Conservation (phyloP, 176 grass and related monocot genomes). For the Avena insularis region DNA sequence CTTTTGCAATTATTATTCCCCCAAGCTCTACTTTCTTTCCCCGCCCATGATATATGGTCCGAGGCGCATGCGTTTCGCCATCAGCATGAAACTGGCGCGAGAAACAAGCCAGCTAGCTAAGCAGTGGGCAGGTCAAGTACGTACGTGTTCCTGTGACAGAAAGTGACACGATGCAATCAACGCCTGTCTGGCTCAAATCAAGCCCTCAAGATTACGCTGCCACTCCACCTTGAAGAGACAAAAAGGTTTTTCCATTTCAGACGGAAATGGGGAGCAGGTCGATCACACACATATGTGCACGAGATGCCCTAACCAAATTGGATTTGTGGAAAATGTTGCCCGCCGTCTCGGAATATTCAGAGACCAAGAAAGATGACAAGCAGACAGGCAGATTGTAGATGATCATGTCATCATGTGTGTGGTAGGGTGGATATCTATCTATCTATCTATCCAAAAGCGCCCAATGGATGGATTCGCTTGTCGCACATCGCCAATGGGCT, state of each 20-base stretch:
- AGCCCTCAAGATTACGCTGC: not conserved
- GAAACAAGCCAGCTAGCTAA: not conserved
- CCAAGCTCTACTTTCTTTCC: not conserved
- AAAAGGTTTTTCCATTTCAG: not conserved
- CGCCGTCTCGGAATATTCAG: constrained; percentile 15
- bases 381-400: constrained; percentile 20
- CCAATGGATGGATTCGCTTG: constrained; percentile 26
- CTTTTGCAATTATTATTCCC: constrained; percentile 44
- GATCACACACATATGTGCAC: not conserved
- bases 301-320: not conserved
- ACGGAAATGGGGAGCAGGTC: constrained; percentile 25
- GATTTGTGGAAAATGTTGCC: not conserved
- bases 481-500: constrained; percentile 16
- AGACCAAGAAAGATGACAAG: constrained; percentile 26
- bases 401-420: not conserved
- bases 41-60: constrained; percentile 8
- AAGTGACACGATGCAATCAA: not conserved
- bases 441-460: constrained; percentile 28
- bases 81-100: constrained; percentile 7
- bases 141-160: constrained; percentile 16
- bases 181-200: constrained; percentile 11
- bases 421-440: not conserved
- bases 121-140: constrained; percentile 14
- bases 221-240: not conserved
- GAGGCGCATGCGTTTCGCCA: not conserved